Conservation (phyloP, 1,139 yeast species). For the Saccharomyces hybrid region DNA sequence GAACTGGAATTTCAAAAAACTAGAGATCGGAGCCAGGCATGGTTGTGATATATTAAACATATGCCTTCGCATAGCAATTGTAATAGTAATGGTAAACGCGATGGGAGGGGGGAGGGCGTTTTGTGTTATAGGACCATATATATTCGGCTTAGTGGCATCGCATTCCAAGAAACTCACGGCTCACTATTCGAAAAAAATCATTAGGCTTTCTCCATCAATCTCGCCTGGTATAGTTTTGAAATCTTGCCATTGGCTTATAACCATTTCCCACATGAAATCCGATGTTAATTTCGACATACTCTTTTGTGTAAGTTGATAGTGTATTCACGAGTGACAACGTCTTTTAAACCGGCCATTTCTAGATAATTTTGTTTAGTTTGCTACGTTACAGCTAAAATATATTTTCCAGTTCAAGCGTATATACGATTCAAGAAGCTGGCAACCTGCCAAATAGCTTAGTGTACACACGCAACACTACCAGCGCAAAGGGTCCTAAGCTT, state of each 20-base stretch:
- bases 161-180: background rate
- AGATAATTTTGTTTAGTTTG: constrained; percentile 6
- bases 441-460: background rate
- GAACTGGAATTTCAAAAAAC: background rate
- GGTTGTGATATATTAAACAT: background rate
- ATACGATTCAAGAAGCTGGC: background rate
- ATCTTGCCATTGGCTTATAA: background rate
- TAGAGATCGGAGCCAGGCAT: background rate
- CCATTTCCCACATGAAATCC: background rate
- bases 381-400: background rate
- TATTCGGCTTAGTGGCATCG: background rate
- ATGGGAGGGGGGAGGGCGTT: background rate
- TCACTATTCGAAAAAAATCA: background rate
- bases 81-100: background rate
- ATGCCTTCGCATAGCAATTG: background rate
- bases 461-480: background rate
- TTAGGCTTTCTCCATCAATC: background rate
- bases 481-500: background rate
- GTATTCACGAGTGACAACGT: constrained; percentile 99
- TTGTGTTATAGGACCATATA: background rate
- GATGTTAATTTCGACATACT: constrained; percentile 48
- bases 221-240: background rate
- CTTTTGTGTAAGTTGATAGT: constrained; percentile 99
- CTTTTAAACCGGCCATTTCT: constrained; percentile 89
- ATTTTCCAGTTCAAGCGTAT: no score